Base-by-base conservation (phyloP, 2,329 filamentous ascomycete species). In the Davidsoniella australis region DNA sequence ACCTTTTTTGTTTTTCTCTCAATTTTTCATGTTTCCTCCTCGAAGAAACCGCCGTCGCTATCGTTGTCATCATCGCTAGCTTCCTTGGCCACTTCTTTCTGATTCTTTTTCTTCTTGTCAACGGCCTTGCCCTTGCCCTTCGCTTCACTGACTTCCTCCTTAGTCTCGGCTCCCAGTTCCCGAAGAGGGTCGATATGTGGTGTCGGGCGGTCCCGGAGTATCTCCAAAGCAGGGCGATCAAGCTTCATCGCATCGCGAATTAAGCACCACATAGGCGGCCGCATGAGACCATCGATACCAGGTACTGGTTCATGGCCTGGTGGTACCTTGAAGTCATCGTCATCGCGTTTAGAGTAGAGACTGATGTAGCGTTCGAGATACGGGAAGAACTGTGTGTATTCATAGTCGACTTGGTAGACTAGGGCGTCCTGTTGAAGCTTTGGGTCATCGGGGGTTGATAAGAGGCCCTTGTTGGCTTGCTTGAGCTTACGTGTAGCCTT, bases 321-420 rank as follows among this genome's bases (percentile, higher is more conserved):
- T 3, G 66, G 61, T 18, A 67, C 64, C 9, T 63, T 60, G 3
- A 60, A 63, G 6, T 24, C 9, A 48, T 68, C 62, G 4, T 60
- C 57, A 40, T 65, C 64, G 14, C 63, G 65, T 2, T 65, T 66
- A 55, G 72, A 67, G 56, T 79, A 81, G 14, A 82, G 60, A 56
- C 75, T 77, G 55, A 83, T 70, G 62, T 91, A 91, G 18, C 72
- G 68, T 61, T 84, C 77, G 57, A 79, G 68, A 41, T 83, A 73
- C 1, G 85, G 85, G 54, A 76, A 83, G 62, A 80, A 82, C 48
- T 76, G 71, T 1, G 83, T 76, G 59, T 91, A 91, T 57, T 84
- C 78, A 54, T 83, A 67, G 59, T 89, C 84, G 10, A 88, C 75
- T 59, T 87, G 74, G 23, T 77, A 76, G 20, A 76, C 68, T 59